Evolutionary conservation across 495 filamentous ascomycete species (phyloP).

Genomic region (Bryoglossum gracile): DNA sequence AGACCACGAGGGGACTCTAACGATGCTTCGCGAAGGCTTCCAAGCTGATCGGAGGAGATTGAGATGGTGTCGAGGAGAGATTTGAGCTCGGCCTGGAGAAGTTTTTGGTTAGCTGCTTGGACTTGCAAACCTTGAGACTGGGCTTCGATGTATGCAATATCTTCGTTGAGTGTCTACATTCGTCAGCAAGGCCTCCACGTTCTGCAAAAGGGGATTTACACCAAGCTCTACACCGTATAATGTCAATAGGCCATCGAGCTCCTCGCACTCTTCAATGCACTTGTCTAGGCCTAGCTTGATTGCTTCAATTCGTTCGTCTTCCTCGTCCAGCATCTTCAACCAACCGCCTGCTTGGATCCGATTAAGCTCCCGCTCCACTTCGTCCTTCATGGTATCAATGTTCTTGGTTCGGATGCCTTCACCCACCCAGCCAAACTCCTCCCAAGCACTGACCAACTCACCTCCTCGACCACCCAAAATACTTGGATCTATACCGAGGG

Average conservation of each 20-base stretch:
- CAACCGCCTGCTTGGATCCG: conserved; percentile 89
- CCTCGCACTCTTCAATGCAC: conserved; percentile 88
- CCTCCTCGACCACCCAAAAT: conserved; percentile 59
- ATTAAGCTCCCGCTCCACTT: conserved; percentile 79
- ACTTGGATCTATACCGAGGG: conserved; percentile 63
- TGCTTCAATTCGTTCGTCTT: conserved; percentile 78
- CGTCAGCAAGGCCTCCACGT: conserved; percentile 29
- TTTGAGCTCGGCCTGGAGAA: conserved; percentile 81
- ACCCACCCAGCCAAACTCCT: conserved; percentile 87
- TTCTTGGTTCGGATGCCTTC: conserved; percentile 60
- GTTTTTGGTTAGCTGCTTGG: conserved; percentile 93
- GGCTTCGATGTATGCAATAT: conserved; percentile 94
- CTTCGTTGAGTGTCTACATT: conserved; percentile 80
- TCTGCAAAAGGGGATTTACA: conserved; percentile 44
- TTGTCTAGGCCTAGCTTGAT: conserved; percentile 79
- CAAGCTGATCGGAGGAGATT: conserved; percentile 67
- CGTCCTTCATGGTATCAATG: conserved; percentile 74
- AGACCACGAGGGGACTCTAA: conserved; percentile 64
- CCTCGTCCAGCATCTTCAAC: conserved; percentile 79
- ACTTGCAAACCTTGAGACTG: conserved; percentile 95
- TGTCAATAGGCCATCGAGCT: conserved; percentile 86
- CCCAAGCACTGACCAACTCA: conserved; percentile 66
- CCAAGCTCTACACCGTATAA: conserved; percentile 91
- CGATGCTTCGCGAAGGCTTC: conserved; percentile 63
- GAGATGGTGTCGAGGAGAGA: conserved; percentile 77